Percentiles rank a stretch among this genome's conserved stretches.
phyloP scores from a whole-genome alignment of 768 basidiomycete species.

The Megacollybia marginata region DNA sequence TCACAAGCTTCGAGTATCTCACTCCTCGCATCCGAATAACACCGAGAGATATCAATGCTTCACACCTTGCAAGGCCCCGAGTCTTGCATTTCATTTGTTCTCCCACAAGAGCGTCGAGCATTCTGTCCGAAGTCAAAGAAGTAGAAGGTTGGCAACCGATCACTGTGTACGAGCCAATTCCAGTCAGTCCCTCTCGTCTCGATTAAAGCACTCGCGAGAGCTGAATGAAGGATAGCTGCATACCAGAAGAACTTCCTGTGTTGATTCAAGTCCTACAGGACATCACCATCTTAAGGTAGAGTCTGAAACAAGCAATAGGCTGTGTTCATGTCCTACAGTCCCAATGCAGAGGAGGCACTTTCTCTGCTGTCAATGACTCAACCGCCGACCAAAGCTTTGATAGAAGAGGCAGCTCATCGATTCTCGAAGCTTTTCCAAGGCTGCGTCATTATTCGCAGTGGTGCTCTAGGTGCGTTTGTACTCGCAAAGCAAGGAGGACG shows the following conservation, averaged over 20 bases:
- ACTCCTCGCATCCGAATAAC: constrained; percentile 65
- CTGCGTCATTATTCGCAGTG: constrained; percentile 69
- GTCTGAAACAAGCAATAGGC: no score
- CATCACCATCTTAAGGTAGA: constrained; percentile 64
- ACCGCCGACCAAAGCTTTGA: constrained; percentile 38
- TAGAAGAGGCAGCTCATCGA: constrained; percentile 60
- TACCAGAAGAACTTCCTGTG: constrained; percentile 71
- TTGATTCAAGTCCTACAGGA: constrained; percentile 50
- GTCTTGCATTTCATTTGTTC: constrained; percentile 84
- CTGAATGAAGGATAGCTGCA: constrained; percentile 55
- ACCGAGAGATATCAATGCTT: constrained; percentile 57
- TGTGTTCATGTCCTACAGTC: constrained; percentile 33
- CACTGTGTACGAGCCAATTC: constrained; percentile 82
- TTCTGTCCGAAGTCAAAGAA: constrained; percentile 55
- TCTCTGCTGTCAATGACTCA: constrained; percentile 48
- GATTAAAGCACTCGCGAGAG: constrained; percentile 4
- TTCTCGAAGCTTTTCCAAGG: constrained; percentile 59
- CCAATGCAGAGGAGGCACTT: constrained; percentile 83
- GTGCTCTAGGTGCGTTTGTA: constrained; percentile 64
- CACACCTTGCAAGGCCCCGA: constrained; percentile 40
- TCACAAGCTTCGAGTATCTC: constrained; percentile 65
- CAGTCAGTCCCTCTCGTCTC: constrained; percentile 37
- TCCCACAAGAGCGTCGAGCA: constrained; percentile 57
- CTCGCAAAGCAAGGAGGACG: constrained; percentile 31
- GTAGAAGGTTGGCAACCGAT: constrained; percentile 55